Evolutionary conservation across 495 filamentous ascomycete genomes (phyloP), one percentile per base, ranked within the genome.

Genomic region (Sordaria brevicollis): DNA sequence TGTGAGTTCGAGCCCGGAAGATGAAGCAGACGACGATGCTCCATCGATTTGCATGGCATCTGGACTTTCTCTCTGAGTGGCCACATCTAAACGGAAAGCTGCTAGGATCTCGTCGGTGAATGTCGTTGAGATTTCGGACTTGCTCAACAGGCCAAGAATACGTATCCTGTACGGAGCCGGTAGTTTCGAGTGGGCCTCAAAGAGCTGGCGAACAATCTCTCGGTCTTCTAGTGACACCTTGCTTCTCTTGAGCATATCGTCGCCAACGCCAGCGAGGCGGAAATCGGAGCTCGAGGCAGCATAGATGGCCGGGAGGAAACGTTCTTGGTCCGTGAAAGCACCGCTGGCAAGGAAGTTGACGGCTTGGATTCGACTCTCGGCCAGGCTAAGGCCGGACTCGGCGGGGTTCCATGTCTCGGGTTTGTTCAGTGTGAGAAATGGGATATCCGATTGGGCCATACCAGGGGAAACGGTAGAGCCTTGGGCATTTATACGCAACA

Each of bases 281-380:
- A 90, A 93, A 72, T 97, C 94, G 1, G 89, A 73, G 79, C 96
- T 93, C 0, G 91, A 87, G 66, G 93, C 89, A 6, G 93, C 92
- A 74, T 92, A 91, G 17, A 99, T 79, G 19, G 92, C 89, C 6
- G 93, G 90, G n/a, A 97, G 77, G 74, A 96, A 92, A 19, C 91
- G 85, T 73, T 97, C 91, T 2, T 86, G 74, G 74, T 97, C 91
- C 1, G 79, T 86, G 78, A 98, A 98, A 17, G 92, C 90, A 13
- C 93, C 93, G 75, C 91, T 96, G 0, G 90, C 86, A 17, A 99
- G 82, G 70, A 97, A 91, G 66, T 80, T 86, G 35, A 89, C 81
- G 29, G 85, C 89, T 35, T 86, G 84, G 43, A 89, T 86, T 77
- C 97, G 96, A 19, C 79, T 83, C 69, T 89, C 85, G 1, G 84